Percentiles rank a stretch among this genome's conserved stretches.
phyloP scores from a whole-genome alignment of 2,329 filamentous ascomycete species.

The Penicillium hesseltinei region DNA sequence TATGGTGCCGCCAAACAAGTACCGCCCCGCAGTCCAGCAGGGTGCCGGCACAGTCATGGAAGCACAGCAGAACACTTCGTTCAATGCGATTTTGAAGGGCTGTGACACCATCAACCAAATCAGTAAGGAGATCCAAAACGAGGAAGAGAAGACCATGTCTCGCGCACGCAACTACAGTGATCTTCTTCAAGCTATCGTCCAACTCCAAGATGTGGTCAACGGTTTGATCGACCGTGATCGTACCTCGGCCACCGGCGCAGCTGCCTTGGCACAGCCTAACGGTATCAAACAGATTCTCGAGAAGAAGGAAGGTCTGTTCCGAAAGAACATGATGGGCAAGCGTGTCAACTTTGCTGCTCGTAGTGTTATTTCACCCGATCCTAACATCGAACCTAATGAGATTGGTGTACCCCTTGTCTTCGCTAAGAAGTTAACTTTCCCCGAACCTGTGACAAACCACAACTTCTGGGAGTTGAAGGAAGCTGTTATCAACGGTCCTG shows the following conservation, averaged over 20 bases:
- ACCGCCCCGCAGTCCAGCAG: conserved; percentile 79
- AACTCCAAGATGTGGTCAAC: conserved; percentile 86
- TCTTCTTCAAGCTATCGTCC: conserved; percentile 76
- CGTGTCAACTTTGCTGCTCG: conserved; percentile 97
- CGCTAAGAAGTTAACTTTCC: conserved; percentile 91
- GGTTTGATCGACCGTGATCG: conserved; percentile 87
- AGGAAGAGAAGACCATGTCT: conserved; percentile 46
- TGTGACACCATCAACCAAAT: conserved; percentile 73
- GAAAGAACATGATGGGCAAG: conserved; percentile 99
- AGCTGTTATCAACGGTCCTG: conserved; percentile 89
- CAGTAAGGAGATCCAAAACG: conserved; percentile 63
- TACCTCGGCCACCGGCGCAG: conserved; percentile 75
- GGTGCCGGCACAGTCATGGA: conserved; percentile 81
- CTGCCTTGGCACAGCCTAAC: conserved; percentile 76
- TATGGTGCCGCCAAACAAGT: conserved; percentile 88
- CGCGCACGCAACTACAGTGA: conserved; percentile 66
- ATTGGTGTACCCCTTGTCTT: conserved; percentile 99
- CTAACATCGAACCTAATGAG: conserved; percentile 98
- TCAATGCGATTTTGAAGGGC: conserved; percentile 76
- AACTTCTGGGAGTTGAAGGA: conserved; percentile 96
- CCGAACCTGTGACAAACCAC: conserved; percentile 94
- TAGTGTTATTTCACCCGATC: conserved; percentile 96
- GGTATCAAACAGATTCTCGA: conserved; percentile 97
- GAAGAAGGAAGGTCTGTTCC: conserved; percentile 97
- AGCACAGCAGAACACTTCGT: conserved; percentile 81